Base-by-base conservation (phyloP, 2,329 filamentous ascomycete genomes). In the Fusarium sororula region DNA sequence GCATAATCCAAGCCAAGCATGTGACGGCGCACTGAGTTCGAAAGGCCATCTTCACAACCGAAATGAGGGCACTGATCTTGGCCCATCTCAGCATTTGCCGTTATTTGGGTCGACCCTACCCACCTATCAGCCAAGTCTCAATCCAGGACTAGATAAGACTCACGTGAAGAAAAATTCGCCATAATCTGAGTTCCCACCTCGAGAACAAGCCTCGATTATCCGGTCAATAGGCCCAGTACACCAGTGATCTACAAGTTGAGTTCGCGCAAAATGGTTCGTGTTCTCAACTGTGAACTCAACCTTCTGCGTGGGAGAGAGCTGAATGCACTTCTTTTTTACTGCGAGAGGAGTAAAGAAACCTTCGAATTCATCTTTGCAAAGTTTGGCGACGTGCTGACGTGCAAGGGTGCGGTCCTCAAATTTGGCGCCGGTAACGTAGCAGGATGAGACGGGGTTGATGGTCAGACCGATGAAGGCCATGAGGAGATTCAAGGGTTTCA, bases 251-350 rank as follows among this genome's bases (percentile, higher is more conserved):
- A 7, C 3, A 35, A 35, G 32, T 35, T 35, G 14, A 35, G 6
- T 7, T 35, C 3, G 0, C 14, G 1, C 6, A 35, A 35, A 35
- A 35, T 35, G 15, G 32, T 35, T 1, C 6, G 0, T 35, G 32
- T 14, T 35, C 32, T 35, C 32, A 35, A 35, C 32, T 35, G 32
- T 5, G 28, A 60, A 60, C 17, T 41, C n/a, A 7, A 41, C 1
- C 4, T 18, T 22, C 37, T 51, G 45, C 13, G 57, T n/a, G 7
- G 26, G 17, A 13, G 45, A 53, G 14, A 28, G n/a, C 45, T 60
- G 45, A 26, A 53, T 11, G 45, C 28, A 60, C 12, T 38, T 28
- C 5, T 6, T 13, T 22, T 35, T 22, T 3, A 3, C 10, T 15
- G 18, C 10, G 6, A 10, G n/a, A 14, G 55, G 24, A 5, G 24